Evolutionary conservation across 495 filamentous ascomycete species (phyloP).

Genomic region (Penicillium herquei): DNA sequence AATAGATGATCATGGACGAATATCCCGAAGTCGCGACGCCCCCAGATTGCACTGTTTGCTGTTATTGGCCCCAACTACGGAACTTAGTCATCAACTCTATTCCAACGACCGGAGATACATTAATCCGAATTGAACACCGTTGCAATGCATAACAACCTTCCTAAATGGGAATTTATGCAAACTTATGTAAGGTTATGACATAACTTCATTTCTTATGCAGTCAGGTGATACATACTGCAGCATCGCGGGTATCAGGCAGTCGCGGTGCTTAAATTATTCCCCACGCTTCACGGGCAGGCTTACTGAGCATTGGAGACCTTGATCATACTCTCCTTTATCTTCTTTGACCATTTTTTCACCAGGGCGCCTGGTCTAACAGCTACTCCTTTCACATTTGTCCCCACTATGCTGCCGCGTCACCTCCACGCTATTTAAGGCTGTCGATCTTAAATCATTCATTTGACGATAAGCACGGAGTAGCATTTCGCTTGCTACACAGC

Average conservation of each 20-base stretch:
- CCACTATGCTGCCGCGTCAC: slow-evolving; percentile 18
- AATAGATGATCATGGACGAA: slow-evolving; percentile 4
- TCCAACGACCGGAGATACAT: slow-evolving; percentile 1
- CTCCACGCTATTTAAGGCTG: slow-evolving; percentile 17
- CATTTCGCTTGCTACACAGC: background rate
- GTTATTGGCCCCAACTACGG: slow-evolving; percentile 2
- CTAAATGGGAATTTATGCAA: too few relatives aligned
- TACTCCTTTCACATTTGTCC: slow-evolving; percentile 5
- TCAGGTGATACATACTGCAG: slow-evolving; percentile 16
- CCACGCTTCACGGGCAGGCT: background rate
- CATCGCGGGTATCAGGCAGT: slow-evolving; percentile 9
- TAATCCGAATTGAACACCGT: slow-evolving; percentile 17
- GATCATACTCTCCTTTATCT: background rate
- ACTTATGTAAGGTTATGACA: slow-evolving; percentile 3
- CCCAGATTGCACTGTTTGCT: slow-evolving; percentile 9
- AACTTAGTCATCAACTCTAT: background rate
- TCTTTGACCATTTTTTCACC: background rate
- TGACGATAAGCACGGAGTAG: slow-evolving; percentile 2
- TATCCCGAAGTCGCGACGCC: slow-evolving; percentile 15
- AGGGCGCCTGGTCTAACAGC: background rate
- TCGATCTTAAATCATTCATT: slow-evolving; percentile 22
- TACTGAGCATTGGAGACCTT: background rate
- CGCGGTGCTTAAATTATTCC: background rate
- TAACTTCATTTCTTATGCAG: background rate
- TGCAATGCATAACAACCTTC: background rate